These are phyloP conservation scores for Globisporangium iwayamae DNA, from an alignment of 352 stramenopile species.

Conservation along the genomic window DNA sequence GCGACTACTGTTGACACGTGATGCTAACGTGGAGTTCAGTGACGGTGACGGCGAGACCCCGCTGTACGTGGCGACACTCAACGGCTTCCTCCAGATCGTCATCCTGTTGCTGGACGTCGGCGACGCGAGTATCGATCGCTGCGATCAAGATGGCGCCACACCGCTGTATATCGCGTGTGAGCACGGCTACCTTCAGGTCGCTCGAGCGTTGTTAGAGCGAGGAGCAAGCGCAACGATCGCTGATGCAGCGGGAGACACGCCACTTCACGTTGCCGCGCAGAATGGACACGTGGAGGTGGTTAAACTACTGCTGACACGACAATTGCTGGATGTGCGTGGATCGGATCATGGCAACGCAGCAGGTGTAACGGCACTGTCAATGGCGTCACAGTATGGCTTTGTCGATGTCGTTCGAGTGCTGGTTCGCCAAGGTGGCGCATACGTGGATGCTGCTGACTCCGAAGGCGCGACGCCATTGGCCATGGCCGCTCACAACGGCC, in stretches of 20 bases:
- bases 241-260: slow-evolving; percentile 1
- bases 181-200: neutral
- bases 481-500: neutral
- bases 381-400: neutral
- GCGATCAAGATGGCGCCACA: slow-evolving; percentile 32
- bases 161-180: slow-evolving; percentile 5
- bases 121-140: slow-evolving; percentile 16
- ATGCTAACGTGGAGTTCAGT: slow-evolving; percentile 8
- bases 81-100: slow-evolving; percentile 10
- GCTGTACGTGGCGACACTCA: slow-evolving; percentile 9
- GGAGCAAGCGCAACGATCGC: neutral
- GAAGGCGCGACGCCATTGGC: neutral
- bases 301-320: neutral
- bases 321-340: neutral
- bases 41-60: slow-evolving; percentile 7
- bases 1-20: neutral
- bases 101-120: neutral
- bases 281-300: slow-evolving; percentile 3
- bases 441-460: neutral
- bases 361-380: neutral
- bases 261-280: neutral
- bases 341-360: neutral
- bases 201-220: slow-evolving; percentile 1
- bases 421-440: neutral
- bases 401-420: neutral